Evolutionary conservation across 306 rosid genomes (phyloP), one percentile per base, ranked within the genome.

Genomic region (Lathyrus sativus): DNA sequence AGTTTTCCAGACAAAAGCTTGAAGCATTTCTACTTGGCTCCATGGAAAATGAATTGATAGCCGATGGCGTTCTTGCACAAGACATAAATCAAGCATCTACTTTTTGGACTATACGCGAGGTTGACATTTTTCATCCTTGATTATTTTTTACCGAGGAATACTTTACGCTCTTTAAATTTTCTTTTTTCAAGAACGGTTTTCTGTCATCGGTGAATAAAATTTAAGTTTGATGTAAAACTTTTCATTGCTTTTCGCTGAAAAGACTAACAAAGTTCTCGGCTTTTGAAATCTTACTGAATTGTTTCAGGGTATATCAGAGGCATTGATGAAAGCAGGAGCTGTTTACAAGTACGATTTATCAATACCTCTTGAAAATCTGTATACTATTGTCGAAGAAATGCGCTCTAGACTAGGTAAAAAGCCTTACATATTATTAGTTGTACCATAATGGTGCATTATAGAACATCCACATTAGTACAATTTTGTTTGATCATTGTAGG

Each of bases 51-150:
- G 97, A 90, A 77, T 85, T 86, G 82, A 67, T 93, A 74, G 80
- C 96, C 57, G 98, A 93, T 28, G 98, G 98, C 38, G 96, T 80
- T 77, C 76, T 92, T 77, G 91, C 96, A 33, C 96, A 92, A 82
- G 98, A 90, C 86, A 93, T 90, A 71, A 93, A 85, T 84, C 98
- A 93, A 79, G 87, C 92, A 66, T 88, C 91, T 53, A 82, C 96
- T 0, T 93, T 93, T 86, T 93, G 98, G 98, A 86, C 3, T 67
- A 76, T 93, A 26, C 93, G 97, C 15, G 98, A 93, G 98, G 98
- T 92, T 62, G 65, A 35, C 67, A 74, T 63, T 65, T 76, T 44
- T 69, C 58, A n/a, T 59, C 60, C 41, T 55, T 50, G 53, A 44
- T 37, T 76, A 14, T 45, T 43, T 58, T 29, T 49, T 56, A 60